These are phyloP conservation scores for Neoascochyta sp. DNA, from an alignment of 2,329 filamentous ascomycete species.

Conservation along the genomic window DNA sequence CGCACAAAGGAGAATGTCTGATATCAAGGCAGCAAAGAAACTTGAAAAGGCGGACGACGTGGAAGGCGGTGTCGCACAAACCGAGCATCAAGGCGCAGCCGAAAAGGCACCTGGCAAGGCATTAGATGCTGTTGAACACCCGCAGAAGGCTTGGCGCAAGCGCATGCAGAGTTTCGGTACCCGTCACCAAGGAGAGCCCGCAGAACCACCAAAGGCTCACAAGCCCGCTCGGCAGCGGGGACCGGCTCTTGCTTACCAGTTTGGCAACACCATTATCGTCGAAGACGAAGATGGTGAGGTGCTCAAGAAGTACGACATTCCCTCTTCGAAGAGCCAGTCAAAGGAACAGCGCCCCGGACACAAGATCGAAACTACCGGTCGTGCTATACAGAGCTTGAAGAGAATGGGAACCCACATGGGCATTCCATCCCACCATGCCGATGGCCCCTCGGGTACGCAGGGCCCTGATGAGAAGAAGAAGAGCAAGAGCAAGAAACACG, in stretches of 20 bases:
- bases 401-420: constrained; percentile 56
- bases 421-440: constrained; percentile 27
- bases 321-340: constrained; percentile 46
- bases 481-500: constrained; percentile 32
- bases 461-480: constrained; percentile 15
- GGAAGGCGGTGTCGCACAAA: constrained; percentile 43
- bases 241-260: constrained; percentile 79
- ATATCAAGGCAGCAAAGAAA: constrained; percentile 50
- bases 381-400: constrained; percentile 44
- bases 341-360: constrained; percentile 25
- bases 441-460: constrained; percentile 19
- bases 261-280: constrained; percentile 84
- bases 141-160: constrained; percentile 41
- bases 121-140: constrained; percentile 35
- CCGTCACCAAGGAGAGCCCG: constrained; percentile 34
- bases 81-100: constrained; percentile 46
- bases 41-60: constrained; percentile 53
- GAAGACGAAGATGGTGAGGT: constrained; percentile 85
- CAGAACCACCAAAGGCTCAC: constrained; percentile 30
- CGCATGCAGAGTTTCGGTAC: constrained; percentile 49
- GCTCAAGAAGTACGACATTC: constrained; percentile 77
- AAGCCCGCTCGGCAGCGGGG: constrained; percentile 50
- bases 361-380: constrained; percentile 32
- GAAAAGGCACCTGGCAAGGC: constrained; percentile 38
- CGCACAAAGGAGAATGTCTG: constrained; percentile 61